Evolutionary conservation across 73 alveolate genomes (phyloP), one percentile per base, ranked within the genome.

Genomic region (Tetrahymena elliotti): DNA sequence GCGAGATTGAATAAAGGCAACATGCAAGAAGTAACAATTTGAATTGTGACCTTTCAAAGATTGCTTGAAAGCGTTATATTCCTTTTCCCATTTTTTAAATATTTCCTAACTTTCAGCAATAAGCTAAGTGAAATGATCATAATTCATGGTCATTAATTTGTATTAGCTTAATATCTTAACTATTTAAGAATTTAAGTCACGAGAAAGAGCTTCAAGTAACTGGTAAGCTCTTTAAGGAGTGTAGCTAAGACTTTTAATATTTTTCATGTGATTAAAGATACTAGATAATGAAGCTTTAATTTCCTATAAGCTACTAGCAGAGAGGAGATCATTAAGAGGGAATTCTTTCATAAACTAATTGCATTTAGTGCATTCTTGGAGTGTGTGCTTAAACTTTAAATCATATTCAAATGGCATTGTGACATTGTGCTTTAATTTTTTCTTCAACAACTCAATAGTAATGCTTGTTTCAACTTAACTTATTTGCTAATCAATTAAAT

Each of bases 331-430:
- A 83, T 97, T 94, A 35, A 98, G 98, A 22, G 99, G 99, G 94
- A 98, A 96, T 93, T 98, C 99, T 93, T 97, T 98, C 94, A 98
- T 97, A 83, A 98, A 94, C 93, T 96, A 84, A 95, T 98, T 98
- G 96, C 97, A 97, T 68, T 96, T 94, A 40, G 97, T 96, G 18
- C 98, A 98, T 41, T 97, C 98, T 95, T 97, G 97, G 16, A 98
- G 95, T 37, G 96, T 96, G 83, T 96, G 93, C 68, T 98, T 98
- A 15, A 97, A 96, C 83, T 97, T 97, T 47, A 98, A 96, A 96
- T 98, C 99, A 53, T 96, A 97, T 93, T 97, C 97, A 93, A 98
- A 98, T 18, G 97, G 94, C 93, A 97, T 95, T 33, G 98, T 97
- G 39, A 97, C 96, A 95, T 98, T 96, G 93, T 97, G 95, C 94